Conservation (phyloP, 257 asterid species). For the Capsicum pubescens region DNA sequence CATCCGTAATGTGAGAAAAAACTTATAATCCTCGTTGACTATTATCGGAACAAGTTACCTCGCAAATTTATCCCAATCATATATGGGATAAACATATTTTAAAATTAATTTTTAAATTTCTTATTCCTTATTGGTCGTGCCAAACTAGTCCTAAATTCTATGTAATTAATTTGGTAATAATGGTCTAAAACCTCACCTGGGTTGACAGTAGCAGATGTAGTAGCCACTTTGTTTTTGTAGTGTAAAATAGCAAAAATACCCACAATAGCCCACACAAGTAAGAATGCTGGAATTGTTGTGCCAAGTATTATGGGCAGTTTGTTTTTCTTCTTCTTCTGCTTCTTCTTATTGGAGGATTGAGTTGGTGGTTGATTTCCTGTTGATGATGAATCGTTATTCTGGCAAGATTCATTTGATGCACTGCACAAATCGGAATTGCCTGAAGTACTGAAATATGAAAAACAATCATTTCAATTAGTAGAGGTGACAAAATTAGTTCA, state of each 20-base stretch:
- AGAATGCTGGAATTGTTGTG: slow-evolving; percentile 36
- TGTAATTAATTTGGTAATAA: no score
- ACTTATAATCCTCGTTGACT: no score
- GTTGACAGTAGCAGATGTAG: slow-evolving; percentile 2
- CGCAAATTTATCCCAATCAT: no score
- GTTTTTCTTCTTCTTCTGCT: slow-evolving; percentile 38
- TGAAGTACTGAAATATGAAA: slow-evolving; percentile 39
- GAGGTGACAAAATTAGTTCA: not conserved
- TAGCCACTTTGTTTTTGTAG: slow-evolving; percentile 29
- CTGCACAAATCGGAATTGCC: slow-evolving; percentile 60
- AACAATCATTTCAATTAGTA: not conserved
- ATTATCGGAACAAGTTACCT: no score
- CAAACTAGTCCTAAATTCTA: no score
- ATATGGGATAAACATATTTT: no score
- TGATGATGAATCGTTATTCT: slow-evolving; percentile 26
- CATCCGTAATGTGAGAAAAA: no score
- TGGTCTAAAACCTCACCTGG: slow-evolving; percentile 29
- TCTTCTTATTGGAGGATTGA: not conserved
- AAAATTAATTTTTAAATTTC: no score
- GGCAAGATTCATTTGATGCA: slow-evolving; percentile 46
- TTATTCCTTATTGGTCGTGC: no score
- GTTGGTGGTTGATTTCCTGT: not conserved
- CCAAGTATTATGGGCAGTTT: slow-evolving; percentile 47
- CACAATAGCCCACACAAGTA: slow-evolving; percentile 38
- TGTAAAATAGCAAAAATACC: slow-evolving; percentile 36